A percentile compares a stretch with the other conserved stretches of the same genome.
Evolutionary conservation across 129 eudicot species (phyloP).

Genomic region (Deinandra increscens): DNA sequence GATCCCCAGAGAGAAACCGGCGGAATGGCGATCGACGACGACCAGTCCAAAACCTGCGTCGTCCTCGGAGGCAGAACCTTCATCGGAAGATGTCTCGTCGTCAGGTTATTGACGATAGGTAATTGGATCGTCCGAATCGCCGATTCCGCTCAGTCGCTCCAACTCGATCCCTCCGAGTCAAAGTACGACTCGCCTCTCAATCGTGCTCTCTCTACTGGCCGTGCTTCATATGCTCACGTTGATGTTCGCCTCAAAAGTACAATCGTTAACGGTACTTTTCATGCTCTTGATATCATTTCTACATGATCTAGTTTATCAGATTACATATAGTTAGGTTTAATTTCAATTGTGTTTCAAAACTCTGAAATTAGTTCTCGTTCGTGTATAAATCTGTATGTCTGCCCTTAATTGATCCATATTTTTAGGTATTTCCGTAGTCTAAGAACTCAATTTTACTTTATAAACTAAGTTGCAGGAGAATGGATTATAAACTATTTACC

Average conservation of each 20-base stretch:
- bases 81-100: constrained; percentile 68
- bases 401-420: neutral
- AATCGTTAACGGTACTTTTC: constrained; percentile 43
- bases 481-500: neutral
- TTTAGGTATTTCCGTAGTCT: neutral
- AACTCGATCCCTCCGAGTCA: constrained; percentile 42
- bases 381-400: neutral
- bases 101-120: constrained; percentile 51
- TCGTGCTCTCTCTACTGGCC: constrained; percentile 58
- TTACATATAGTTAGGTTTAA: no score
- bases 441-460: constrained; percentile 4
- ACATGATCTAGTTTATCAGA: neutral
- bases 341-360: neutral
- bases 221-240: constrained; percentile 65
- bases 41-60: constrained; percentile 45
- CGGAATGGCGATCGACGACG: constrained; percentile 42
- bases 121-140: constrained; percentile 86
- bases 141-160: constrained; percentile 50
- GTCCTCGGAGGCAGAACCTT: constrained; percentile 78
- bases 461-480: constrained; percentile 11
- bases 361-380: neutral
- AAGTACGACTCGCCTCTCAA: constrained; percentile 47
- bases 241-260: constrained; percentile 54
- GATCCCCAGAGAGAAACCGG: neutral
- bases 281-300: neutral